These are phyloP conservation scores for Geosmithia flava DNA, from an alignment of 2,329 filamentous ascomycete species.

Conservation along the genomic window DNA sequence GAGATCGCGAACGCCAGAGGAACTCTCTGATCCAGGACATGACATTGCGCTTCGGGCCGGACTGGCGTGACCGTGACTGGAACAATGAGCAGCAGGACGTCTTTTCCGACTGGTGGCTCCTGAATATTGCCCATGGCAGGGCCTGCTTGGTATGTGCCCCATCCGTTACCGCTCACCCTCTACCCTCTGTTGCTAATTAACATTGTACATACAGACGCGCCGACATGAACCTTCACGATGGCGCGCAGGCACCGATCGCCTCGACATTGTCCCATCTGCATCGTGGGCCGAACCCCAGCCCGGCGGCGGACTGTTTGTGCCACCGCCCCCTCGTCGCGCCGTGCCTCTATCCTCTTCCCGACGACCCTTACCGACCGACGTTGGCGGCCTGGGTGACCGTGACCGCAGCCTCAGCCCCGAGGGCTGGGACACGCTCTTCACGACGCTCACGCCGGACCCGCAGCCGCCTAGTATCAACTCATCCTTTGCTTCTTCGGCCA, in stretches of 20 bases:
- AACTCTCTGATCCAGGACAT: not conserved
- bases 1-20: not conserved
- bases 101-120: not conserved
- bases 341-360: not conserved
- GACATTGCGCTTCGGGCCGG: not conserved
- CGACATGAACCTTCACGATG: not conserved
- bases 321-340: not conserved
- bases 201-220: not conserved
- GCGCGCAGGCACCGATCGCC: not conserved
- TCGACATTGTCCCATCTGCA: not conserved
- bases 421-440: slow-evolving; percentile 70
- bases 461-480: slow-evolving; percentile 69
- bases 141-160: not conserved
- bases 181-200: not conserved
- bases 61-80: slow-evolving; percentile 1
- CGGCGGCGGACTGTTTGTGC: not conserved
- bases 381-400: slow-evolving; percentile 71
- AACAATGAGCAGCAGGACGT: not conserved
- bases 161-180: too few species aligned
- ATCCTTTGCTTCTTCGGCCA: slow-evolving; percentile 59
- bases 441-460: slow-evolving; percentile 69
- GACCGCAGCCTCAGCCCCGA: slow-evolving; percentile 71
- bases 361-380: not conserved
- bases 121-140: not conserved
- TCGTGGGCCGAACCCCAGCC: not conserved